phyloP scores from a whole-genome alignment of 129 eudicot genomes.

The Artemisia tridentata region DNA sequence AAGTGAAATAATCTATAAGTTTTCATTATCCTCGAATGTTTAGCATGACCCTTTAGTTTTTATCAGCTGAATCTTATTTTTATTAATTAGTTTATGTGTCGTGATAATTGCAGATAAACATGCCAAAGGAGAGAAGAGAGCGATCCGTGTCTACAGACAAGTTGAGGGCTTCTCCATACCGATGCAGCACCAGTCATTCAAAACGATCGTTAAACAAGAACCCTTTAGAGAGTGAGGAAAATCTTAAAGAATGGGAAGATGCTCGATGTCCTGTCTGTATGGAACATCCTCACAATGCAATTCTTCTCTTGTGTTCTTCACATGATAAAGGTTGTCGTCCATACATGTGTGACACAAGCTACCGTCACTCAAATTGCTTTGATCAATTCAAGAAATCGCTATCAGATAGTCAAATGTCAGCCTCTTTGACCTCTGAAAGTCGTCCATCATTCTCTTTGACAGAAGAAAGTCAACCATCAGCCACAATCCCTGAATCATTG shows the following conservation, averaged over 20 bases:
- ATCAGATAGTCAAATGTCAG: conserved; percentile 29
- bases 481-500: neutral
- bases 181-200: conserved; percentile 51
- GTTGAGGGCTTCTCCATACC: conserved; percentile 54
- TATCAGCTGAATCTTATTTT: neutral
- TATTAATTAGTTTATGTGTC: conserved; percentile 7
- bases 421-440: conserved; percentile 21
- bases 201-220: conserved; percentile 26
- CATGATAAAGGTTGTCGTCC: conserved; percentile 85
- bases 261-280: conserved; percentile 85
- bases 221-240: conserved; percentile 42
- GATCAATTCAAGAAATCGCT: conserved; percentile 79
- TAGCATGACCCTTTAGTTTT: too few relatives aligned
- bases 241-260: conserved; percentile 75
- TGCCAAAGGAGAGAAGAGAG: conserved; percentile 84
- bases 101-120: conserved; percentile 14
- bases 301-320: conserved; percentile 73
- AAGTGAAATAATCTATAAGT: too few relatives aligned
- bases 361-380: conserved; percentile 90
- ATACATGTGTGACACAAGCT: conserved; percentile 90
- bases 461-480: neutral
- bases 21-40: too few relatives aligned
- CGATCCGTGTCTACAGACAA: conserved; percentile 56
- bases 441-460: neutral
- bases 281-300: conserved; percentile 93